These are phyloP conservation scores for Rauvolfia tetraphylla DNA, from an alignment of 257 asterid genomes.

Conservation along the genomic window DNA sequence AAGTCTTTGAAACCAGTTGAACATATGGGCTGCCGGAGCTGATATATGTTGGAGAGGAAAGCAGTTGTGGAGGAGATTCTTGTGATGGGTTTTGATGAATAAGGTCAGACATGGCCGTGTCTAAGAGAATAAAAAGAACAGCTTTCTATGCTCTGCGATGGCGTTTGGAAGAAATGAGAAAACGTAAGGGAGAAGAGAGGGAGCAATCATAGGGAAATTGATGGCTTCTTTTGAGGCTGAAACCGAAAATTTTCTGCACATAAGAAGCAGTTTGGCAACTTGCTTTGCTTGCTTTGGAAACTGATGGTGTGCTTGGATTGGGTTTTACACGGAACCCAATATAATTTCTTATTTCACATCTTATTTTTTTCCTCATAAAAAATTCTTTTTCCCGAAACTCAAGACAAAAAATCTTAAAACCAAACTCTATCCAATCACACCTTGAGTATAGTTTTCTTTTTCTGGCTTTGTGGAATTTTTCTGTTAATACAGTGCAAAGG, in stretches of 20 bases:
- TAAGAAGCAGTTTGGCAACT: too few species aligned
- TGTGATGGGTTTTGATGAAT: not conserved
- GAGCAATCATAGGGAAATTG: not conserved
- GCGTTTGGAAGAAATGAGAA: not conserved
- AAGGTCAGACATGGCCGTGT: not conserved
- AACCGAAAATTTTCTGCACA: not conserved
- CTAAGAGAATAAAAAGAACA: not conserved
- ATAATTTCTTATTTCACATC: too few species aligned
- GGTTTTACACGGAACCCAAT: too few species aligned
- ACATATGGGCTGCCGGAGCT: conserved; percentile 6
- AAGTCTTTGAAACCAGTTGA: conserved; percentile 32
- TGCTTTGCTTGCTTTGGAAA: not conserved
- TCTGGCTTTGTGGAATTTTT: too few species aligned
- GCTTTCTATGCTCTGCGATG: not conserved
- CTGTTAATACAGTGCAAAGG: too few species aligned
- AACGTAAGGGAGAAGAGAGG: not conserved
- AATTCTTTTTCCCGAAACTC: too few species aligned
- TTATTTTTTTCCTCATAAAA: too few species aligned
- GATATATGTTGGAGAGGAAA: not conserved
- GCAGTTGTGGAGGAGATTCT: not conserved
- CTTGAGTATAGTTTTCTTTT: too few species aligned
- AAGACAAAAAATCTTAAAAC: too few species aligned
- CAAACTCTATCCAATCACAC: too few species aligned
- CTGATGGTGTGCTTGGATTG: not conserved
- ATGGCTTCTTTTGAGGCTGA: not conserved